Conservation (phyloP, 2,329 filamentous ascomycete genomes). For the Pseudopithomyces maydicus region DNA sequence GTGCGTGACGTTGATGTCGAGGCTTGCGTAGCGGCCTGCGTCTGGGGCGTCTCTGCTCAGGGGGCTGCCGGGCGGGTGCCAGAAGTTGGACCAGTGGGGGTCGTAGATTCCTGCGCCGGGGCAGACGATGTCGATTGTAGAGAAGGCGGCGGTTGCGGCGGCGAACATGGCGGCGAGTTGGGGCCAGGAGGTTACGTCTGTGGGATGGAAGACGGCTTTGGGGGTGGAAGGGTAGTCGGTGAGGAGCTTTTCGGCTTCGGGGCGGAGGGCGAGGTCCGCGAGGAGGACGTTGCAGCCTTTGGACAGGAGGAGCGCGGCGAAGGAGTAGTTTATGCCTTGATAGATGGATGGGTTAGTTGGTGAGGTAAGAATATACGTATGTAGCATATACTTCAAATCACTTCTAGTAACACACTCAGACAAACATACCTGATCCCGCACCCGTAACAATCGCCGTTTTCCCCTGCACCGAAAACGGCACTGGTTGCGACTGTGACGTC, state of each 20-base stretch:
- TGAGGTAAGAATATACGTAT: too few species aligned
- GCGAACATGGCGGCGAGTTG: conserved; percentile 42
- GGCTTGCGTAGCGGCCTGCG: conserved; percentile 33
- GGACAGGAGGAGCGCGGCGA: conserved; percentile 52
- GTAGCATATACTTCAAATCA: not conserved
- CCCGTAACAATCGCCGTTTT: conserved; percentile 57
- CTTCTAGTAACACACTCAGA: not conserved
- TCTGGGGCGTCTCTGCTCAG: conserved; percentile 39
- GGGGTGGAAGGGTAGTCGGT: conserved; percentile 40
- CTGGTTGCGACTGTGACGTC: not conserved
- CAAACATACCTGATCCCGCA: conserved; percentile 45
- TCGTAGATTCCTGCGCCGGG: conserved; percentile 58
- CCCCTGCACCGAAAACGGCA: conserved; percentile 46
- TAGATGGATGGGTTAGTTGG: not conserved
- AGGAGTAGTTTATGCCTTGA: conserved; percentile 55
- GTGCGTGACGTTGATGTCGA: conserved; percentile 56
- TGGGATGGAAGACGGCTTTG: conserved; percentile 50
- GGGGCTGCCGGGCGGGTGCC: conserved; percentile 50
- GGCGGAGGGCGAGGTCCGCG: conserved; percentile 53
- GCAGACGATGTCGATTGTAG: conserved; percentile 52
- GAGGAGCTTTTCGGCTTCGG: conserved; percentile 52
- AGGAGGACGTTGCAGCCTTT: conserved; percentile 55
- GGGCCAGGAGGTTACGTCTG: conserved; percentile 48
- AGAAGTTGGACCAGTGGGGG: conserved; percentile 55
- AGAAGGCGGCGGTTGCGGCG: conserved; percentile 34